Base-by-base conservation (phyloP, 2,329 filamentous ascomycete species). In the Chrysoporthe puriensis region DNA sequence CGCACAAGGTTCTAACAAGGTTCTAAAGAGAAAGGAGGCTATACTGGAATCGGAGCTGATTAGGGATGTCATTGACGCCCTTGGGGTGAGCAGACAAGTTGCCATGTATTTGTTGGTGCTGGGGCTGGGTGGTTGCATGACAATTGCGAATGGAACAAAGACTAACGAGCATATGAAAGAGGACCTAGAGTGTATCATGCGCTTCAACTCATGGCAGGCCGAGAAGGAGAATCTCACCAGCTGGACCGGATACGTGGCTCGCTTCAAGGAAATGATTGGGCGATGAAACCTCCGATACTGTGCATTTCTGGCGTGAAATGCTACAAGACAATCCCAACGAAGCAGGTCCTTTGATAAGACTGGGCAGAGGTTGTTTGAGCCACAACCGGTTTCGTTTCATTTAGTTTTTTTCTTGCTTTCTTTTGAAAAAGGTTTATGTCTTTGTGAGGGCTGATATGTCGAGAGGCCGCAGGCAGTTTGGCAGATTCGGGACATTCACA, bases 21-120 rank as follows among this genome's bases (percentile, higher is more conserved):
- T 58, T 11, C 34, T n/a, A 34, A 58, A 58, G 56, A 36, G 21
- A 36, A 40, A 58, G 56, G 56, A 58, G 0, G 18, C 3, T 4
- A n/a, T 58, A 14, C 48, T 60, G 18, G 48, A 50, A 5, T 62
- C 43, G 21, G n/a, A 43, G 4, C 18, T 66, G 18, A 42, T 62
- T 5, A 26, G 40, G 3, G 64, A 66, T 11, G 58, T 52, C 21
- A 18, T 16, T 26, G 21, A 43, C 4, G 64, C 43, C 13, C 11
- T 66, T 32, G 48, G 64, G 21, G 18, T 54, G 7, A 66, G 44
- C 16, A 26, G 32, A 11, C 57, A 64, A 8, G 44, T 62, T 40
- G 43, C 64, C 14, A 44, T 66, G 34, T 66, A 66, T 21, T 26
- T 62, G 56, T 44, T 44, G 16, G 56, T 66, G 18, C 48, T 62